Percentiles rank a stretch among this genome's conserved stretches.
Conservation (phyloP, 2,329 filamentous ascomycete genomes). For the Sarocladiaceae sp. region DNA sequence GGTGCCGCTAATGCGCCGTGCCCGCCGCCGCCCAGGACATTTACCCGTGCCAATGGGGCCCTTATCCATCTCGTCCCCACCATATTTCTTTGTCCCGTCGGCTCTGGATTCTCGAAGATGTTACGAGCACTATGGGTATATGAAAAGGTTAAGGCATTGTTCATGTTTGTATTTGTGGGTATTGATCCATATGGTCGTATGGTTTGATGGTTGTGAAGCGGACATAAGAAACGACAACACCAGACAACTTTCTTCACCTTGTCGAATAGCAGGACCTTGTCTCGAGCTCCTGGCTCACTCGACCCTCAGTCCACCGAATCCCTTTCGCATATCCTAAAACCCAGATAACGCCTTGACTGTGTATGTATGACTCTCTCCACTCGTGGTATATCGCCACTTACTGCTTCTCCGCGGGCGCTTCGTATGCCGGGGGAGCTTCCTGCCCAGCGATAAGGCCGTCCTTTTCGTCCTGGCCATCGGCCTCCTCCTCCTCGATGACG, state of each 20-base stretch:
- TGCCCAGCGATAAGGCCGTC: slow-evolving; percentile 36
- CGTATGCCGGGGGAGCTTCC: slow-evolving; percentile 22
- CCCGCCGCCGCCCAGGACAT: not conserved
- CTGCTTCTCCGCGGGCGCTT: slow-evolving; percentile 12
- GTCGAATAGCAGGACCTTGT: too few relatives aligned
- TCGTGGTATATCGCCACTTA: not conserved
- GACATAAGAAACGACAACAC: too few relatives aligned
- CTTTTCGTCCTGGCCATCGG: slow-evolving; percentile 41
- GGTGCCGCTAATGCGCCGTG: slow-evolving; percentile 6
- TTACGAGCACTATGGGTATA: too few relatives aligned
- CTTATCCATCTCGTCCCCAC: not conserved
- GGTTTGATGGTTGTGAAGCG: too few relatives aligned
- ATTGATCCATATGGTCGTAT: too few relatives aligned
- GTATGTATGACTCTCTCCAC: too few relatives aligned
- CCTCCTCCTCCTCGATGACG: slow-evolving; percentile 22
- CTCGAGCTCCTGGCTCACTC: too few relatives aligned
- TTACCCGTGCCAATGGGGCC: slow-evolving; percentile 8
- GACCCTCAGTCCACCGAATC: not conserved
- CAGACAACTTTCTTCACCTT: too few relatives aligned
- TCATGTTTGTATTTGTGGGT: too few relatives aligned
- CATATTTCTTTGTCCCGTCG: not conserved
- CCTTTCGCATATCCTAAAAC: too few relatives aligned
- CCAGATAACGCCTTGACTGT: not conserved
- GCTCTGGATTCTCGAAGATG: too few relatives aligned
- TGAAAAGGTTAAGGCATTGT: too few relatives aligned